Evolutionary conservation across 2,329 filamentous ascomycete species (phyloP).

Genomic region (Talaromyces sp.): DNA sequence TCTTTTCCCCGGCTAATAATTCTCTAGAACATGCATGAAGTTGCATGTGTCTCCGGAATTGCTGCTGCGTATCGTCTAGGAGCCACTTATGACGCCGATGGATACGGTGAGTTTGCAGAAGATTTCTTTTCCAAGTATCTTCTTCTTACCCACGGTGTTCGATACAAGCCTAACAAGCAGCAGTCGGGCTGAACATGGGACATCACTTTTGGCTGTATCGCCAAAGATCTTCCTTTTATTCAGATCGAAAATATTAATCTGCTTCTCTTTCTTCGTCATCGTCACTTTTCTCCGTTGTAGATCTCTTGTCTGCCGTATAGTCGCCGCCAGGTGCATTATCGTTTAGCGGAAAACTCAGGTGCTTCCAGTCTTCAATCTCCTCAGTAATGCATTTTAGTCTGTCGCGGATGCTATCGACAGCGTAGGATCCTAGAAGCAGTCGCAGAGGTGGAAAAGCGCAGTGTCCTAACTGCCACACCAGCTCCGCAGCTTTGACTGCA

Average conservation of each 20-base stretch:
- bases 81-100: constrained; percentile 54
- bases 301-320: neutral
- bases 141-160: constrained; percentile 24
- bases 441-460: constrained; percentile 88
- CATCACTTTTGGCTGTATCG: neutral
- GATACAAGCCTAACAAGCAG: constrained; percentile 17
- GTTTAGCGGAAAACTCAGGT: constrained; percentile 61
- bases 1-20: constrained; percentile 1
- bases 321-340: constrained; percentile 19
- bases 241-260: neutral
- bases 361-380: constrained; percentile 90
- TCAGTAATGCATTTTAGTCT: constrained; percentile 84
- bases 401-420: constrained; percentile 92
- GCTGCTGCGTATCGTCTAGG: constrained; percentile 65
- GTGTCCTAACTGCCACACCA: constrained; percentile 91
- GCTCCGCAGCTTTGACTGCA: constrained; percentile 83
- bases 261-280: constrained; percentile 7
- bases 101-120: constrained; percentile 27
- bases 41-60: constrained; percentile 65
- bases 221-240: neutral
- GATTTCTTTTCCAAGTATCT: constrained; percentile 27
- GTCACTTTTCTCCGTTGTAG: constrained; percentile 7
- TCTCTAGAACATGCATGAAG: constrained; percentile 53
- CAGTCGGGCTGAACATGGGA: neutral
- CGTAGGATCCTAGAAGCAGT: constrained; percentile 83